phyloP scores from a whole-genome alignment of 2,329 filamentous ascomycete species.

The Calonectria crousiana region DNA sequence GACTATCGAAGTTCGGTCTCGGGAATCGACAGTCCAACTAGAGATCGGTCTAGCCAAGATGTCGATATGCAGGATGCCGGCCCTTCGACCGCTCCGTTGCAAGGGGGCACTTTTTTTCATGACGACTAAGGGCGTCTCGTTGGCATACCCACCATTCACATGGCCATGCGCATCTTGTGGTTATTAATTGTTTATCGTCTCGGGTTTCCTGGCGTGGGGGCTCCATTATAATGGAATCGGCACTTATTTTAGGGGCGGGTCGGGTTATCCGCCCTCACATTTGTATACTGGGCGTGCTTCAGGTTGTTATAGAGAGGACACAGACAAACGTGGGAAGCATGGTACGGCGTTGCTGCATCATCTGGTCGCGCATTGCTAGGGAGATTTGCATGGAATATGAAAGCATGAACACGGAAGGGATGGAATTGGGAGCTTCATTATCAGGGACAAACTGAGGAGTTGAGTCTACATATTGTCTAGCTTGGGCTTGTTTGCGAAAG shows the following conservation, averaged over 20 bases:
- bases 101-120: constrained; percentile 63
- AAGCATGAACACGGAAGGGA: constrained; percentile 41
- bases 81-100: constrained; percentile 66
- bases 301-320: constrained; percentile 48
- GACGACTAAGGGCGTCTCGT: constrained; percentile 52
- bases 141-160: constrained; percentile 1
- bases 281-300: constrained; percentile 46
- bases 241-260: constrained; percentile 38
- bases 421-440: constrained; percentile 38
- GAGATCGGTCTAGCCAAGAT: constrained; percentile 57
- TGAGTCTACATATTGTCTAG: constrained; percentile 40
- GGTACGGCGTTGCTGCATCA: constrained; percentile 52
- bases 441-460: constrained; percentile 39
- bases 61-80: constrained; percentile 69
- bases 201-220: constrained; percentile 19
- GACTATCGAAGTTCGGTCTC: constrained; percentile 54
- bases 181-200: constrained; percentile 28
- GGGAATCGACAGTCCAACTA: constrained; percentile 45
- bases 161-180: constrained; percentile 24
- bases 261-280: constrained; percentile 44
- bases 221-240: constrained; percentile 34
- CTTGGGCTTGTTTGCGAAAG: constrained; percentile 33
- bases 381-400: constrained; percentile 46
- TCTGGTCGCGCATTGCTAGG: constrained; percentile 43
- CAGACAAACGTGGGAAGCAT: constrained; percentile 49